Evolutionary conservation across 306 rosid genomes (phyloP), one percentile per base, ranked within the genome.

Genomic region (Comarum palustre): DNA sequence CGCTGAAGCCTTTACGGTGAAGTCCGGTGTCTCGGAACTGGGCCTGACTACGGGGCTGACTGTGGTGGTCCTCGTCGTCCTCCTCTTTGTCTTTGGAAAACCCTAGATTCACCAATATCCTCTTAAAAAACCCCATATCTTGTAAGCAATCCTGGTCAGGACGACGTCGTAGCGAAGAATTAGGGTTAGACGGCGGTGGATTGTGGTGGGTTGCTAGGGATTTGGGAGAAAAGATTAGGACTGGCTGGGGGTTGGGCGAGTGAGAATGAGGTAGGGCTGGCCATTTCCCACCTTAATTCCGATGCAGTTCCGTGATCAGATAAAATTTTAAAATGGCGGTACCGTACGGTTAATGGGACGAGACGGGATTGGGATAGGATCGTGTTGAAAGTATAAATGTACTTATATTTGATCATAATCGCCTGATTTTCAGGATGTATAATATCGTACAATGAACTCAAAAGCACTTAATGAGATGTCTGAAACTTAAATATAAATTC

Each of bases 1-100:
- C 96, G 59, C 87, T 48, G 67, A 95, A 88, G 46, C 97, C 97
- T 75, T 71, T 80, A 6, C 89, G 90, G 62, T 92, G 93, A 73
- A 71, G 81, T 17, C 89, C 96, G 24, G 89, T 71, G 43, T 81
- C 87, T 34, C 69, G 83, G 54, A 83, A 29, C 66, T 76, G 91
- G 50, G 22, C 16, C 27, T 75, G 86, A 4, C 81, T 24, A 2
- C 68, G 84, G 47, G 86, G 45, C 14, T 86, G 90, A 51, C 75
- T 75, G 6, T 68, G 73, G 22, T 75, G 34, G 13, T 20, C 47
- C 5, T 71, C 41, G 19, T 54, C 66, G 5, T 71, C 52, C 43
- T 55, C 61, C 45, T 83, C 80, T 39, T 73, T 81, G 25, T 81
- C 88, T 78, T 80, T 88, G 13, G 66, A 13, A 29, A 95, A 16